phyloP scores from a whole-genome alignment of 306 rosid species.

The Glycine soja region DNA sequence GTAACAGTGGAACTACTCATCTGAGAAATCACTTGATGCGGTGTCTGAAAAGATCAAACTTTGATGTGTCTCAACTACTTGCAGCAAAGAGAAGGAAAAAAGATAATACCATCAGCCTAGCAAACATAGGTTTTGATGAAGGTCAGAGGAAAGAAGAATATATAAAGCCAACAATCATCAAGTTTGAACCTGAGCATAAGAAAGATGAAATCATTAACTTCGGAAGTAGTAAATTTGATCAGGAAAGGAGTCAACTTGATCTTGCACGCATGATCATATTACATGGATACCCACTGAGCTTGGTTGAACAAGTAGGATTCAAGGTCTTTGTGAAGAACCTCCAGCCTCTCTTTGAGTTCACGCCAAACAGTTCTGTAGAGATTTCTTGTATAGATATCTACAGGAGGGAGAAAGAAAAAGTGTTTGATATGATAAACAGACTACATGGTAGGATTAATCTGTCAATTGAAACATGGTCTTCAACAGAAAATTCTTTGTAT shows the following conservation, averaged over 20 bases:
- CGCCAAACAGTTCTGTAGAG: slow-evolving; percentile 67
- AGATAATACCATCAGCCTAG: slow-evolving; percentile 65
- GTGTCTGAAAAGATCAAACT: slow-evolving; percentile 87
- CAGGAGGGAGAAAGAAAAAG: slow-evolving; percentile 71
- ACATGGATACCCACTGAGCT: slow-evolving; percentile 85
- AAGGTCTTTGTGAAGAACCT: slow-evolving; percentile 96
- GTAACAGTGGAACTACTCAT: slow-evolving; percentile 98
- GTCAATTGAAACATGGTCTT: slow-evolving; percentile 85
- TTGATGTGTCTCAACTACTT: slow-evolving; percentile 94
- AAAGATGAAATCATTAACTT: slow-evolving; percentile 74
- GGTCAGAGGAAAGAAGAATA: slow-evolving; percentile 79
- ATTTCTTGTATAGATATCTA: slow-evolving; percentile 76
- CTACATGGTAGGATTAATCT: slow-evolving; percentile 85
- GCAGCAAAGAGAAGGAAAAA: slow-evolving; percentile 90
- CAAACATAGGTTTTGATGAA: slow-evolving; percentile 76
- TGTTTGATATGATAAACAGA: slow-evolving; percentile 64
- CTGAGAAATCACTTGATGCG: slow-evolving; percentile 96
- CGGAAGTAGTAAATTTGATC: slow-evolving; percentile 78
- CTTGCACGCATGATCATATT: slow-evolving; percentile 94
- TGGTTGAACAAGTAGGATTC: slow-evolving; percentile 93
- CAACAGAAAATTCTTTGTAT: slow-evolving; percentile 66
- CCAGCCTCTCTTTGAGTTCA: slow-evolving; percentile 89
- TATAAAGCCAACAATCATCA: slow-evolving; percentile 66
- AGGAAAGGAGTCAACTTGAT: slow-evolving; percentile 85
- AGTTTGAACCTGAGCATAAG: slow-evolving; percentile 84